Evolutionary conservation across 805 yeast species (phyloP).

Genomic region (Saturnispora quitensis): DNA sequence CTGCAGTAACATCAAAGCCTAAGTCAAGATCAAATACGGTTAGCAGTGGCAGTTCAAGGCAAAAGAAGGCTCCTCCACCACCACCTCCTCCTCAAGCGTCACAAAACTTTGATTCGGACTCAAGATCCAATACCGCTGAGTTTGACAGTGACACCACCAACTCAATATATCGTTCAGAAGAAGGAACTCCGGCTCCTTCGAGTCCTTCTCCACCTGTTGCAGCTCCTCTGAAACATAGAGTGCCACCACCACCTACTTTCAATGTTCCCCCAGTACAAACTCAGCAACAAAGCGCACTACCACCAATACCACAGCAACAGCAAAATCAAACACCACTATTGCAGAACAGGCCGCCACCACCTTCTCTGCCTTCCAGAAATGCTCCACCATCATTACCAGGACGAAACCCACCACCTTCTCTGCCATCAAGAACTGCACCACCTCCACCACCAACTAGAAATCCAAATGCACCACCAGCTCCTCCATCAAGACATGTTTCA

Average conservation of each 20-base stretch:
- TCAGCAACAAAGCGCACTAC: conserved; percentile 8
- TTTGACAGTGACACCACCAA: neutral
- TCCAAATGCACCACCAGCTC: conserved; percentile 38
- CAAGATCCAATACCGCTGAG: neutral
- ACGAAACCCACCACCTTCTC: conserved; percentile 15
- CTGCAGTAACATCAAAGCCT: neutral
- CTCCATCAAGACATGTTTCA: conserved; percentile 29
- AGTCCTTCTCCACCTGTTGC: conserved; percentile 12
- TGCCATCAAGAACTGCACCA: conserved; percentile 20
- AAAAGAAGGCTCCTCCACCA: conserved; percentile 7
- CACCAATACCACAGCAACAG: neutral
- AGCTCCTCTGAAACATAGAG: conserved; percentile 10
- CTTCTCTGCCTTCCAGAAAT: neutral
- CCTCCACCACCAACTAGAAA: conserved; percentile 26
- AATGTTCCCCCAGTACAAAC: conserved; percentile 11
- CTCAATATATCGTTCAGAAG: neutral
- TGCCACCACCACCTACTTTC: conserved; percentile 15
- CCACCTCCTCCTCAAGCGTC: conserved; percentile 5
- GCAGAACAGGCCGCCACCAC: conserved; percentile 1
- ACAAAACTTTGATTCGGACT: neutral
- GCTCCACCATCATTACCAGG: conserved; percentile 7
- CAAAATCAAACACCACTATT: neutral
- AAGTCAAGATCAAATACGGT: conserved; percentile 10
- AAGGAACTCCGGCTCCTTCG: conserved; percentile 31
- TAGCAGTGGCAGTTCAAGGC: conserved; percentile 1